Evolutionary conservation across 495 filamentous ascomycete genomes (phyloP).

Genomic region (Aspergillus ellipticus): DNA sequence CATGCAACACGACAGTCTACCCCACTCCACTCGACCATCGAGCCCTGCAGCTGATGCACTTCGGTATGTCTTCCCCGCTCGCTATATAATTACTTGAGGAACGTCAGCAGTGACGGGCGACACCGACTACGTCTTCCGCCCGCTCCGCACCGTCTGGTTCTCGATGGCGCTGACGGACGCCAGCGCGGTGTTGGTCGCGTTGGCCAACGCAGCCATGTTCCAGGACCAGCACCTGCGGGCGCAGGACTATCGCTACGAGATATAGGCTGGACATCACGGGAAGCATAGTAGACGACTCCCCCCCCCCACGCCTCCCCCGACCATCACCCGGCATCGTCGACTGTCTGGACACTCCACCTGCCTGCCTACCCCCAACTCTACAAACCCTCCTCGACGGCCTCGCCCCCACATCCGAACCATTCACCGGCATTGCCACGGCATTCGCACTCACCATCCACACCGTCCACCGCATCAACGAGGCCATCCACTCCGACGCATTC

Average conservation of each 20-base stretch:
- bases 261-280: conserved; percentile 1
- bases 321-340: background rate
- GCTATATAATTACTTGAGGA: background rate
- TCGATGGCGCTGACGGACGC: conserved; percentile 19
- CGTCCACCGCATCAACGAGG: background rate
- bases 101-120: conserved; percentile 18
- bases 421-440: background rate
- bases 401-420: background rate
- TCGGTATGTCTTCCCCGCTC: background rate
- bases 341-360: background rate
- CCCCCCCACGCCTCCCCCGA: background rate
- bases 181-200: conserved; percentile 19
- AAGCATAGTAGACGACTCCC: background rate
- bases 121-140: conserved; percentile 19
- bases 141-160: conserved; percentile 24
- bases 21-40: background rate
- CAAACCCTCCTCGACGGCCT: background rate
- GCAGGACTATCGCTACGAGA: conserved; percentile 15
- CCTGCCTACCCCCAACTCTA: background rate
- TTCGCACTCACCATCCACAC: no score
- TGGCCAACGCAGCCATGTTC: conserved; percentile 27
- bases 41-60: conserved; percentile 1
- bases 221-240: conserved; percentile 14
- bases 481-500: background rate
- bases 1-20: background rate